phyloP scores from a whole-genome alignment of 345 rosid species.

The Lenwebbia sp. region DNA sequence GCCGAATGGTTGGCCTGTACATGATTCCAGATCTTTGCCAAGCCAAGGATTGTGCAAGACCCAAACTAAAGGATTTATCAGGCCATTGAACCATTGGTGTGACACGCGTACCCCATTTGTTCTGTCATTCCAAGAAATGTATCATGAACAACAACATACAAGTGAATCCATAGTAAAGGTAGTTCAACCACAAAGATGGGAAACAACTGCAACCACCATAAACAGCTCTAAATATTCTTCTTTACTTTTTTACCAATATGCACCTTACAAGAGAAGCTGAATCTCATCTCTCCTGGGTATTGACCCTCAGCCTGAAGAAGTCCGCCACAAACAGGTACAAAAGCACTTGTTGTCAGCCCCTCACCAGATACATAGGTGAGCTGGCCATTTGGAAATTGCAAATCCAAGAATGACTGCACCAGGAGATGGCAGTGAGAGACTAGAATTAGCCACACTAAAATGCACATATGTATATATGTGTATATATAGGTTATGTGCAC shows the following conservation, averaged over 20 bases:
- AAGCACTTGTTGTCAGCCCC: constrained; percentile 87
- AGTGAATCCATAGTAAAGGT: neutral
- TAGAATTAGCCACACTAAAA: neutral
- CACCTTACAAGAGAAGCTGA: constrained; percentile 87
- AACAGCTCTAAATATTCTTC: neutral
- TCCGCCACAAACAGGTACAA: constrained; percentile 72
- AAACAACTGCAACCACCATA: neutral
- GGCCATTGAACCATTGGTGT: constrained; percentile 91
- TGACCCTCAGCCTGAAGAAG: constrained; percentile 97
- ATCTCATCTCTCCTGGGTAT: constrained; percentile 97
- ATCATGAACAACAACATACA: neutral
- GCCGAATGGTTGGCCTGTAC: constrained; percentile 72
- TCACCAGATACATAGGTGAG: constrained; percentile 84
- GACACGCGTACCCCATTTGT: constrained; percentile 78
- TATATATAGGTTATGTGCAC: neutral
- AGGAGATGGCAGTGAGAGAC: neutral
- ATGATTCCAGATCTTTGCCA: constrained; percentile 93
- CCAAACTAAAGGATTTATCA: constrained; percentile 67
- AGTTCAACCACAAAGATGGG: neutral
- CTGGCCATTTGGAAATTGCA: constrained; percentile 96
- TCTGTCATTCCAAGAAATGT: constrained; percentile 27
- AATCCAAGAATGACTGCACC: constrained; percentile 78
- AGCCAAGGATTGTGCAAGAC: constrained; percentile 73
- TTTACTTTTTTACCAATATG: neutral
- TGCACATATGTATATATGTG: neutral